Evolutionary conservation across 2,329 filamentous ascomycete genomes (phyloP), one percentile per base, ranked within the genome.

Genomic region (Penicillium brasilianum): DNA sequence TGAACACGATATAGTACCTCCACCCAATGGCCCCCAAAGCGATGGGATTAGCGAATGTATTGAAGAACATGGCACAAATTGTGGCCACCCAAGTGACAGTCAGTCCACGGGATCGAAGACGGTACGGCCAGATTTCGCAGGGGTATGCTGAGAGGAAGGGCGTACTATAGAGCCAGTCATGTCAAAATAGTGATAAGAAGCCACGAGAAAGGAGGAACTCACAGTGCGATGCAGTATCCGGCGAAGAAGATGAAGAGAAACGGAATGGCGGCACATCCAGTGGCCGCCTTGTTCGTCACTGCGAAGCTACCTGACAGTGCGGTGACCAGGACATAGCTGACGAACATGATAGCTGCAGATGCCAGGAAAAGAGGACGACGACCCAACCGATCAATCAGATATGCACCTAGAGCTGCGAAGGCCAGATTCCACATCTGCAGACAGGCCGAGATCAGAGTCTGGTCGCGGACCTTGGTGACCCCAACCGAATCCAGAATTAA

Each of bases 241-340:
- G 66, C 67, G 48, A 69, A 72, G 60, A 67, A 73, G 28, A 71
- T 61, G 41, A 72, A 74, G 9, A 74, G 56, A 28, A 73, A 68
- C 0, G 70, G 69, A 10, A 74, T 69, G 1, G 72, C 71, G 1
- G 71, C 70, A 6, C 60, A 68, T 10, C 72, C 72, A 0, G 62
- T 64, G 2, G 62, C 58, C 0, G 55, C 32, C 2, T 58, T 53
- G 0, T 46, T 37, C 1, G 62, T 67, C 1, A 60, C 32, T 0
- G 65, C 54, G 54, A 73, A 74, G 4, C 59, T 58, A 0, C 65
- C 72, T 0, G 66, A 71, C 0, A 74, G 53, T 0, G 65, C 71
- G 0, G 71, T 72, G 13, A 66, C 61, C 10, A 63, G 53, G 16
- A 66, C 55, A 41, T 65, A 66, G 14, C 64, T 66, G 39, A 65